Evolutionary conservation across 805 yeast species (phyloP).

Genomic region (Schizosaccharomyces octosporus): DNA sequence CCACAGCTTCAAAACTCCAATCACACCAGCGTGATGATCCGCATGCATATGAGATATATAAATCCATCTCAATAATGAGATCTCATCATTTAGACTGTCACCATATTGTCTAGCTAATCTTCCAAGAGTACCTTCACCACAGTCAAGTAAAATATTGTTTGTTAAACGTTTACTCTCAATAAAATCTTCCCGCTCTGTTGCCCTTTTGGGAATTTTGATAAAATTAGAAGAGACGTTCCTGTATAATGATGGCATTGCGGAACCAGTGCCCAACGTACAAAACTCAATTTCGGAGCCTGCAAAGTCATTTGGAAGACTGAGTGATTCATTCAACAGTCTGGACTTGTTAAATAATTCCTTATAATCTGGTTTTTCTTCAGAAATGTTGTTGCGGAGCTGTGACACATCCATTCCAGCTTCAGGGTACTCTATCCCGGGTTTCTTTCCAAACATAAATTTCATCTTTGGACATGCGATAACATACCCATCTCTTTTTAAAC

Average conservation of each 20-base stretch:
- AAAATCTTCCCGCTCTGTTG: neutral
- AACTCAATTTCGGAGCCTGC: neutral
- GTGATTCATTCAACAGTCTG: no score
- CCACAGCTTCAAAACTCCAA: slow-evolving; percentile 37
- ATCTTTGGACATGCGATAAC: neutral
- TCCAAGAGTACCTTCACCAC: slow-evolving; percentile 82
- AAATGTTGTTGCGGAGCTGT: neutral
- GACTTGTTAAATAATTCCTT: neutral
- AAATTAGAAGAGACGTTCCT: neutral
- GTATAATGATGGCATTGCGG: neutral
- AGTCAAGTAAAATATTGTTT: slow-evolving; percentile 33
- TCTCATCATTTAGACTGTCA: slow-evolving; percentile 18
- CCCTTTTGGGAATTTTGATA: neutral
- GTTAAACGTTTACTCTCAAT: no score
- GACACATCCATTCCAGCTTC: neutral
- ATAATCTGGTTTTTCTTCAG: neutral
- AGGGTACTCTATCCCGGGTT: neutral
- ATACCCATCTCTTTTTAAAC: neutral
- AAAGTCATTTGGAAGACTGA: neutral
- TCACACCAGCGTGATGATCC: slow-evolving; percentile 78
- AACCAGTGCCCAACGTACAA: neutral
- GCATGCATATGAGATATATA: slow-evolving; percentile 84
- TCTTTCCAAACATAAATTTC: neutral
- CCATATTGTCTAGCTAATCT: slow-evolving; percentile 39
- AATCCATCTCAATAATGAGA: slow-evolving; percentile 38